These are phyloP conservation scores for Termitomyces sp. DNA, from an alignment of 1,284 basidiomycete genomes.

Conservation along the genomic window DNA sequence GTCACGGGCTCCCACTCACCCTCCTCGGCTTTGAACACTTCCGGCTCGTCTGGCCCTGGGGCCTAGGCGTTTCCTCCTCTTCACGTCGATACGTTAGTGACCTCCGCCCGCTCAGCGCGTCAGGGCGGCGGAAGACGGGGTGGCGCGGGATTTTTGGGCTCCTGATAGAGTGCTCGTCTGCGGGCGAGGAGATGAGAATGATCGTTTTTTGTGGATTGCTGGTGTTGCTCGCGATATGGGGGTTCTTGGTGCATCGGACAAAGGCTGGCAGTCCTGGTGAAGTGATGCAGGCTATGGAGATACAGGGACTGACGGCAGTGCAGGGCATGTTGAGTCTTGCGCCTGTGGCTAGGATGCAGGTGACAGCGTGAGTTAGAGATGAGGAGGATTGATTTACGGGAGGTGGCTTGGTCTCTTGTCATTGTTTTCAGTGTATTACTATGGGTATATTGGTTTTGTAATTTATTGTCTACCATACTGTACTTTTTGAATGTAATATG, in stretches of 20 bases:
- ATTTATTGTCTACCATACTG: not conserved
- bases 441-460: not conserved
- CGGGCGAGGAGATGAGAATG: constrained; percentile 66
- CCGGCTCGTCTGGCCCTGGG: constrained; percentile 37
- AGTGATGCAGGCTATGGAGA: constrained; percentile 4
- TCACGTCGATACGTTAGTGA: constrained; percentile 39
- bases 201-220: constrained; percentile 51
- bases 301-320: not conserved
- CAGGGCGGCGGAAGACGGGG: constrained; percentile 28
- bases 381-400: not conserved
- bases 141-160: constrained; percentile 35
- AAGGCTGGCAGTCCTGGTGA: not conserved
- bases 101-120: constrained; percentile 41
- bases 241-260: constrained; percentile 28
- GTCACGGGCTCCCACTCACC: constrained; percentile 38
- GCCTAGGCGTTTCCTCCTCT: constrained; percentile 31
- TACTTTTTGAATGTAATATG: not conserved
- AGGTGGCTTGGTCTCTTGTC: not conserved
- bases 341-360: not conserved
- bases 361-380: constrained; percentile 4
- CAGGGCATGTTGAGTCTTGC: constrained; percentile 1
- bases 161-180: constrained; percentile 51
- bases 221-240: constrained; percentile 53
- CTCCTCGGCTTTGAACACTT: constrained; percentile 33
- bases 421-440: not conserved